Percentiles rank a stretch among this genome's conserved stretches.
Conservation (phyloP, 208 protist genomes). For the Trypanosoma platydactyli region DNA sequence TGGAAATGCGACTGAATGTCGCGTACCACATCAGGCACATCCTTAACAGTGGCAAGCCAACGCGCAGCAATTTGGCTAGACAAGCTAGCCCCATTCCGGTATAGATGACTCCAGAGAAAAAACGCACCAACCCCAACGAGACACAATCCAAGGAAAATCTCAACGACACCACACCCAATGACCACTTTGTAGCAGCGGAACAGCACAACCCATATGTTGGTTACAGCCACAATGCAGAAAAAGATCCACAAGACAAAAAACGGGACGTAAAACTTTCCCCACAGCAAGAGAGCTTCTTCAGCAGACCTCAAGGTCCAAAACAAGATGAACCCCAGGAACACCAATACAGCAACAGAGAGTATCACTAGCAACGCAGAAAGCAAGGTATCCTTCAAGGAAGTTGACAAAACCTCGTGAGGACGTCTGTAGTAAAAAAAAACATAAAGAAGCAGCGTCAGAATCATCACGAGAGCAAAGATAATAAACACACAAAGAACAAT, state of each 20-base stretch:
- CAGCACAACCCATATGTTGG: conserved; percentile 39
- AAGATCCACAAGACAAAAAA: conserved; percentile 31
- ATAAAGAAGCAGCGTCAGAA: conserved; percentile 30
- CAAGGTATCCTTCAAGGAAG: conserved; percentile 28
- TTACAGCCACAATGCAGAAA: conserved; percentile 23
- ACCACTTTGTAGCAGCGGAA: conserved; percentile 36
- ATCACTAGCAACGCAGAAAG: conserved; percentile 23
- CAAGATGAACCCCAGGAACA: conserved; percentile 27
- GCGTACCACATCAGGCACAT: conserved; percentile 25
- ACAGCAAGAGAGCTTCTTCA: conserved; percentile 30
- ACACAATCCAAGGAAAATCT: conserved; percentile 32
- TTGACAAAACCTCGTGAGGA: conserved; percentile 52
- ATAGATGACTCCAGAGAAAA: conserved; percentile 26
- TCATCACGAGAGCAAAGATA: conserved; percentile 23
- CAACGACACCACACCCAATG: conserved; percentile 34
- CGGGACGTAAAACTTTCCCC: conserved; percentile 29
- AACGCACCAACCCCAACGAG: conserved; percentile 37
- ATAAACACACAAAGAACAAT: conserved; percentile 33
- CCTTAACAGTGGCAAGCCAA: conserved; percentile 28
- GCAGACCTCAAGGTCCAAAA: conserved; percentile 27
- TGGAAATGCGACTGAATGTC: conserved; percentile 36
- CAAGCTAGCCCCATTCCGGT: conserved; percentile 25
- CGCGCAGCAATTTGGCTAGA: conserved; percentile 16
- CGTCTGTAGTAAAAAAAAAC: conserved; percentile 24
- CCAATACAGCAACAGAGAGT: conserved; percentile 24